Base-by-base conservation (phyloP, 108 stramenopile species). In the Skeletonema potamos region DNA sequence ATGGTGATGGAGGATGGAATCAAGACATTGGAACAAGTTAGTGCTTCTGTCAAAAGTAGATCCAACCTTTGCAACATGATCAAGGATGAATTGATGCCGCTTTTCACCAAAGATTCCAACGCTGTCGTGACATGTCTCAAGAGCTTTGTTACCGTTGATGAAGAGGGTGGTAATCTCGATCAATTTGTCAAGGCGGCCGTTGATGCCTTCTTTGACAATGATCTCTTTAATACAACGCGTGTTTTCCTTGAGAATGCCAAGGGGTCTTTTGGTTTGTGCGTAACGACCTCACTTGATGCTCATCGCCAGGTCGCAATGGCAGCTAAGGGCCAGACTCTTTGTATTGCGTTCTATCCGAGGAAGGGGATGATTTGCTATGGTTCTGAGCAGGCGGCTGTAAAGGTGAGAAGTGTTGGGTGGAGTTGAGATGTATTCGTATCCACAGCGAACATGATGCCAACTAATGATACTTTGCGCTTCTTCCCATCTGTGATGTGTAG, bases 321-420 rank as follows among this genome's bases (percentile, higher is more conserved):
- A 7, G 89, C 89, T 0, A 69, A 82, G 58, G 89, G 89, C 12
- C 89, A 90, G 66, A 85, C 84, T 13, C 82, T 87, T 58, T 85
- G 78, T 0, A 58, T 90, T 51, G 86, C 82, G 24, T 86, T 90
- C 66, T 90, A 86, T 68, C 89, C 89, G 0, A 44, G 59, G 20
- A 90, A 90, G 66, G 86, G 85, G 10, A 20, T 87, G 5, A 77
- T 90, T 60, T 85, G 81, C 34, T 90, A 76, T 63, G 89, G 87
- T 29, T 84, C 83, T 13, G 89, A 90, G 51, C 89, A 88, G 71
- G 89, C 87, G 10, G 87, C 89, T 10, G 86, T 87, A 1, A 90
- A 68, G 66, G 66, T 66, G 32, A 66, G 66, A 20, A 46, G 18
- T 46, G 44, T 13, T 46, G 44, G n/a, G 44, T 4, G 4, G 44